Evolutionary conservation across 768 basidiomycete species (phyloP), one percentile per base, ranked within the genome.

Genomic region (Phylloporus sp.): DNA sequence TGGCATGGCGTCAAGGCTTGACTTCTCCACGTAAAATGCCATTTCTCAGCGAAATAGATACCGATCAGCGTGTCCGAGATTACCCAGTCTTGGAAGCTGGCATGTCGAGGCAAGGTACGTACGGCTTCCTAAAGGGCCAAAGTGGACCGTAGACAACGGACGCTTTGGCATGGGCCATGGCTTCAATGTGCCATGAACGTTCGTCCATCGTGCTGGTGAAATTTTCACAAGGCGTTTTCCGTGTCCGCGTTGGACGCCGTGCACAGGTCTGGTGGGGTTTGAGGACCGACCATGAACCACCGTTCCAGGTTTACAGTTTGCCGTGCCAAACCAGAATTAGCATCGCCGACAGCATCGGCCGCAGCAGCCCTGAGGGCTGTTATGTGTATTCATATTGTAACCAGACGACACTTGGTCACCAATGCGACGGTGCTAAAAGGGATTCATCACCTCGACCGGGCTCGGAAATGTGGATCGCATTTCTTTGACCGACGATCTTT

Each of bases 11-110:
- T 49, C 48, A 48, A n/a, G n/a, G 40, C 34, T 33, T 5, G 13
- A n/a, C 42, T 52, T 58, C 60, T 52, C 57, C 53, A 59, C 59
- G 56, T 60, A 61, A 61, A 54, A 45, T 21, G 9, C 9, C 29
- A 10, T 42, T 8, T 38, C 20, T 24, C 38, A 37, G 27, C 31
- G 34, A 26, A n/a, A 42, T 27, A 38, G 50, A 56, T 42, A 28
- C 50, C 46, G 50, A 61, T 40, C 18, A 38, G 47, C 48, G 34
- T 44, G 31, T 34, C 29, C 20, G 24, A 49, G 33, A 50, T 44
- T 46, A 28, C 28, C 47, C 45, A 29, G 48, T 48, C 38, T 31
- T 51, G 46, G 46, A 48, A 54, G 38, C 33, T 48, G 48, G 31
- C 45, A 27, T 40, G 50, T 44, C 28, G 13, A 41, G 42, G 34